A percentile compares a stretch with the other conserved stretches of the same genome.
phyloP scores from a whole-genome alignment of 2,329 filamentous ascomycete species.

The Exophiala sp. region DNA sequence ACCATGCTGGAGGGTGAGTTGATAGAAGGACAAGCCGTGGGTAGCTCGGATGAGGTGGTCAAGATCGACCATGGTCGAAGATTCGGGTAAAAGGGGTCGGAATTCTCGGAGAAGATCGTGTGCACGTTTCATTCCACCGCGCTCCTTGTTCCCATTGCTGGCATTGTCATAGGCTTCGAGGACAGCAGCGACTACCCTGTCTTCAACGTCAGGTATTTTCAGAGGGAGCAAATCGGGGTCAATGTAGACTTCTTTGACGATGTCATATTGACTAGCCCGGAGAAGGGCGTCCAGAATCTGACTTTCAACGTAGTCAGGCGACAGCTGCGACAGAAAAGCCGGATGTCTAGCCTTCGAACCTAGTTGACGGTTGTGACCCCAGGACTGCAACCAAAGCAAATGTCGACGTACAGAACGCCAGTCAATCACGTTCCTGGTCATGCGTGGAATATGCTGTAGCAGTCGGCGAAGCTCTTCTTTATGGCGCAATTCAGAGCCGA shows the following conservation, averaged over 20 bases:
- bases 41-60: conserved; percentile 55
- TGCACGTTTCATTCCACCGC: conserved; percentile 58
- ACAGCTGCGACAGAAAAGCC: conserved; percentile 23
- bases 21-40: conserved; percentile 60
- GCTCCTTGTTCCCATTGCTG: conserved; percentile 58
- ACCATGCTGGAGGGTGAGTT: conserved; percentile 57
- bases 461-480: conserved; percentile 48
- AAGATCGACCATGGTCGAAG: conserved; percentile 40
- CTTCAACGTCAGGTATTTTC: conserved; percentile 45
- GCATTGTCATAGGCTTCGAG: conserved; percentile 58
- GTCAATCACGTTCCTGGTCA: conserved; percentile 42
- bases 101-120: conserved; percentile 48
- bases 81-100: conserved; percentile 38
- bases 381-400: conserved; percentile 57
- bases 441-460: conserved; percentile 43
- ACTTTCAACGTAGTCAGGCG: conserved; percentile 40
- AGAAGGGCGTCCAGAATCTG: conserved; percentile 54
- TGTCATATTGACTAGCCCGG: conserved; percentile 40
- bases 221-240: conserved; percentile 35
- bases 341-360: conserved; percentile 20
- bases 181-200: conserved; percentile 47
- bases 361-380: conserved; percentile 41
- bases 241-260: conserved; percentile 40
- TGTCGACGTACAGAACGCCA: conserved; percentile 47
- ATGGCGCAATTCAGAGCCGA: conserved; percentile 49